Base-by-base conservation (phyloP, 1,284 basidiomycete species). In the Wolfiporia cocos region DNA sequence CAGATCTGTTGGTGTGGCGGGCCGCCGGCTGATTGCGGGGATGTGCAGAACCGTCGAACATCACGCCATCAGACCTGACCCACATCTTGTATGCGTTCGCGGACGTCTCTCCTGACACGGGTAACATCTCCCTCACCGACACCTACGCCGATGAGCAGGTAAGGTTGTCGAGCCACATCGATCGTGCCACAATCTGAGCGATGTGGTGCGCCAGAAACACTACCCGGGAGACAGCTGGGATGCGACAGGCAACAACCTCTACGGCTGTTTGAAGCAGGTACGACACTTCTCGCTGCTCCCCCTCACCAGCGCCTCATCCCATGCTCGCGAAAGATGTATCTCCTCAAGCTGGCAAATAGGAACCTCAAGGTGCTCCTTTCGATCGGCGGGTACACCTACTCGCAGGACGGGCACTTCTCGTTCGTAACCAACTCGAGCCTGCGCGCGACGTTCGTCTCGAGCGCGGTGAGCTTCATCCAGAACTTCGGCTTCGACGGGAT, bases 401-500 rank as follows among this genome's bases (percentile, higher is more conserved):
- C 80, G 0, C 80, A 83, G 57, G 58, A 61, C 12, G 77, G 76
- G 12, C 78, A 85, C 53, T 86, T 86, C 60, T 63, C 65, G 48
- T 85, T 85, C 57, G 70, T 81, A 53, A 73, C 74, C 32, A 58
- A 70, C 43, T 36, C 78, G 32, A 51, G 60, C 14, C 71, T 73
- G 56, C 79, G 89, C 12, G 65, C 71, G 9, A 79, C 65, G 4
- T 97, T 96, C 55, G 86, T 92, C 32, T 59, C 63, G 29, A 77
- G 71, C 36, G 83, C 86, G 0, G 77, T 94, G 28, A 69, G 75
- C 43, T 59, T 93, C 6, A 72, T 95, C 28, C 83, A 92, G 56
- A 82, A 95, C 61, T 87, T 91, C 47, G 92, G 90, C 0, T 76
- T 97, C 30, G 92, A 95, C 52, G 92, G 92, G 37, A 74, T 86